Evolutionary conservation across 768 basidiomycete genomes (phyloP).

Genomic region (Serendipita vermifera): DNA sequence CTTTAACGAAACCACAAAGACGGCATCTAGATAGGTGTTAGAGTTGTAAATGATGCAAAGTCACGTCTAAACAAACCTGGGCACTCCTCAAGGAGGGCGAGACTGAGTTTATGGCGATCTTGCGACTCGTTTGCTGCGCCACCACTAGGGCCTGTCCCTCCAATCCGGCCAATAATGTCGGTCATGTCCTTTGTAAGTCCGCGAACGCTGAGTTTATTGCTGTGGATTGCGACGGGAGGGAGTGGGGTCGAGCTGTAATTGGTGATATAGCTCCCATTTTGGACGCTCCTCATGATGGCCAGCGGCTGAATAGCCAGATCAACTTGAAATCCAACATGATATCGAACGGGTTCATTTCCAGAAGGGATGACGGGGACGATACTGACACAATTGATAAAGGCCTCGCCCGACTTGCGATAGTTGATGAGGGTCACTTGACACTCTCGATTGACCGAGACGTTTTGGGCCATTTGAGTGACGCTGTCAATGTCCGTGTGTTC

Average conservation of each 20-base stretch:
- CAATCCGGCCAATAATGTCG: constrained; percentile 11
- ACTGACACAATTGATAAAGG: constrained; percentile 87
- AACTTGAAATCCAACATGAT: constrained; percentile 92
- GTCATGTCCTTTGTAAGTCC: constrained; percentile 9
- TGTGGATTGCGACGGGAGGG: background rate
- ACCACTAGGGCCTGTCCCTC: background rate
- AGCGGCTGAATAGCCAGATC: constrained; percentile 80
- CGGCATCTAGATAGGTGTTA: constrained; percentile 48
- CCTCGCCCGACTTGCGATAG: constrained; percentile 67
- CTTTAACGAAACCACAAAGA: constrained; percentile 85
- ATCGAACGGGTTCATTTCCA: constrained; percentile 60
- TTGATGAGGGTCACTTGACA: constrained; percentile 54
- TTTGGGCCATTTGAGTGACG: constrained; percentile 60
- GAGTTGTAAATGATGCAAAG: background rate
- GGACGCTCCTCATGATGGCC: constrained; percentile 64
- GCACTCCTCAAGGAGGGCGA: constrained; percentile 29
- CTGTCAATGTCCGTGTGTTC: constrained; percentile 50
- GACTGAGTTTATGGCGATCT: constrained; percentile 17
- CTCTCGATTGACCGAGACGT: background rate
- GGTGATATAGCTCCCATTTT: constrained; percentile 63
- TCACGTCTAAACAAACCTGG: background rate
- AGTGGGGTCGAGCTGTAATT: constrained; percentile 34
- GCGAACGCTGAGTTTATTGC: background rate
- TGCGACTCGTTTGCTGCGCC: constrained; percentile 10
- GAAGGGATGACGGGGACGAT: constrained; percentile 63